Evolutionary conservation across 2,329 filamentous ascomycete genomes (phyloP), one percentile per base, ranked within the genome.

Genomic region (Eutypa lata): DNA sequence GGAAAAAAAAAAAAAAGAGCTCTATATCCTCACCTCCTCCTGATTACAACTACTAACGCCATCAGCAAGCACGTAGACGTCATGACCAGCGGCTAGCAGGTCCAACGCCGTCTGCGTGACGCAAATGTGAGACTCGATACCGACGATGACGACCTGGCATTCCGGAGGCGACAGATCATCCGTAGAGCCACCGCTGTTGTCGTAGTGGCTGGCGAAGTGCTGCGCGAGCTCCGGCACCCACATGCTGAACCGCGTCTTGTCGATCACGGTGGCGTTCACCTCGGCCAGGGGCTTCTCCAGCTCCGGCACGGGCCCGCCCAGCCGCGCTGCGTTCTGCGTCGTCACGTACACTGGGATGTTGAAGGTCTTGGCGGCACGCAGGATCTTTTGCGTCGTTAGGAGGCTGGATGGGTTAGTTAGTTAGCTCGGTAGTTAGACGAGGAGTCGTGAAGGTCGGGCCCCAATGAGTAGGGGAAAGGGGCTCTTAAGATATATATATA

Each of bases 231-330:
- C 78, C 0, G 90, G 88, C 2, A 88, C 84, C 68, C 84, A 80
- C 92, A 97, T 97, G 67, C 86, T 90, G 77, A 97, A 97, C 48
- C 82, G 80, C 5, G 90, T 93, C 76, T 97, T 97, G 78, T 97
- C 93, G 61, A 45, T 45, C 2, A 83, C 75, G 64, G 89, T 73
- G 31, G 78, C 76, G 45, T 78, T 66, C 2, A 83, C 81, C 38
- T 73, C 65, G 53, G 77, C 64, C 50, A 87, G 77, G 45, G 80
- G 72, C 5, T 75, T 65, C 54, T 77, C 71, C 21, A 97, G 82
- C 66, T 94, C 86, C 3, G 85, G 65, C 56, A 94, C 90, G 31
- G 90, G 95, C 57, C 84, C 79, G 64, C 94, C 93, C 3, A 97
- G 86, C 51, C 89, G 88, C 35, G 82, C 76, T 45, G 82, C 82